Conservation (phyloP, 495 filamentous ascomycete genomes). For the Achaetomiella virescens region DNA sequence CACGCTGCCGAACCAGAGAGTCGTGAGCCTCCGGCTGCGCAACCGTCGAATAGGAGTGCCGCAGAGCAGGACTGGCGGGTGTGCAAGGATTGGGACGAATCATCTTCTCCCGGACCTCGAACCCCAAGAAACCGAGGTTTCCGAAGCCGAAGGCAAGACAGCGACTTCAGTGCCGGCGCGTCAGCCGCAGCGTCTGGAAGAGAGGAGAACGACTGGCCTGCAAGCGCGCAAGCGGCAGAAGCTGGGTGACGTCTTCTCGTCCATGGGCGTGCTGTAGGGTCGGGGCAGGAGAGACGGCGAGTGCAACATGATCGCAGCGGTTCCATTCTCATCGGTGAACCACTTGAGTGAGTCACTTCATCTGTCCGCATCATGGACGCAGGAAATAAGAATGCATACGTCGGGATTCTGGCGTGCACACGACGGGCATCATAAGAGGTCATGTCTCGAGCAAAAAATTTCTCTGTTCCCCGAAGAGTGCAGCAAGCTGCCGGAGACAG, state of each 20-base stretch:
- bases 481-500: slow-evolving; percentile 31
- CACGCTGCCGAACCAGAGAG: background rate
- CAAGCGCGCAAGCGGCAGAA: slow-evolving; percentile 6
- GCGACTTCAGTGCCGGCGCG: background rate
- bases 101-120: background rate
- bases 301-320: background rate
- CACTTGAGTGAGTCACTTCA: background rate
- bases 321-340: too few relatives aligned
- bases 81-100: background rate
- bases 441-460: slow-evolving; percentile 42
- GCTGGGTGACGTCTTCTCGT: background rate
- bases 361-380: background rate
- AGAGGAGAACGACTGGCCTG: background rate
- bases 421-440: background rate
- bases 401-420: too few relatives aligned
- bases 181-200: background rate
- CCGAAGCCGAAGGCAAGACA: background rate
- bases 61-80: too few relatives aligned
- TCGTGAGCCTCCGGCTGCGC: slow-evolving; percentile 4
- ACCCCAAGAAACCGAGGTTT: too few relatives aligned
- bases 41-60: too few relatives aligned
- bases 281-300: background rate
- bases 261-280: background rate
- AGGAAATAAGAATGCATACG: too few relatives aligned
- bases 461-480: slow-evolving; percentile 37